phyloP scores from a whole-genome alignment of 306 rosid genomes.

The Dalbergia oliveri region DNA sequence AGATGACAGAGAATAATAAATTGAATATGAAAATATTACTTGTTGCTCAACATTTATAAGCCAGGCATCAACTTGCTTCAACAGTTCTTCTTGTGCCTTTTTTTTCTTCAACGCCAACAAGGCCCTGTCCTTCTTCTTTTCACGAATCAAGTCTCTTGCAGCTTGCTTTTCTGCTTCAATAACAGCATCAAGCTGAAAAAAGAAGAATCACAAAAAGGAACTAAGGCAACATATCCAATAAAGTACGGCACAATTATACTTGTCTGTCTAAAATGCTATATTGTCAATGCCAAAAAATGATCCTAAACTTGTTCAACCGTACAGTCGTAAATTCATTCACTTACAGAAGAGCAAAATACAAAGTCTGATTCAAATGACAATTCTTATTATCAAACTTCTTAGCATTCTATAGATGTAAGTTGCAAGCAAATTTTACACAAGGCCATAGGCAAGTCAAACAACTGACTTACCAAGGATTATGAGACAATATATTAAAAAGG shows the following conservation, averaged over 20 bases:
- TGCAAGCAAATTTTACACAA: not conserved
- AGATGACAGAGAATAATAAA: not conserved
- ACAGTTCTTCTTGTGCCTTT: slow-evolving; percentile 87
- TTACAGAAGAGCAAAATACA: not conserved
- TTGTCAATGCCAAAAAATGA: not conserved
- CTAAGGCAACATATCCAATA: slow-evolving; percentile 11
- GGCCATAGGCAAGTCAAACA: not conserved
- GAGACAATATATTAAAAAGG: not conserved
- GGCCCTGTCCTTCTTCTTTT: slow-evolving; percentile 94
- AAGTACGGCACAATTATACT: not conserved
- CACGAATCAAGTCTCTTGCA: slow-evolving; percentile 86
- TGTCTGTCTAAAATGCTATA: not conserved
- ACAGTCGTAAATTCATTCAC: not conserved
- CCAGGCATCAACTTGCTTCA: slow-evolving; percentile 97
- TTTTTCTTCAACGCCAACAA: slow-evolving; percentile 90
- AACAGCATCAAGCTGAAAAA: slow-evolving; percentile 85
- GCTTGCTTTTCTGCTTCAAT: slow-evolving; percentile 98
- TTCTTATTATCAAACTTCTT: not conserved
- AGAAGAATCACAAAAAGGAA: slow-evolving; percentile 7
- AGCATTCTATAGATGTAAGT: not conserved
- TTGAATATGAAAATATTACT: slow-evolving; percentile 54
- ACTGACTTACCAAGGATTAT: not conserved
- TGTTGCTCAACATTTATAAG: slow-evolving; percentile 96
- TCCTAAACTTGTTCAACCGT: slow-evolving; percentile 6
- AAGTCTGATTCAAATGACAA: not conserved